Evolutionary conservation across 108 stramenopile species (phyloP), one percentile per base, ranked within the genome.

Genomic region (Aurantiochytrium sp.): DNA sequence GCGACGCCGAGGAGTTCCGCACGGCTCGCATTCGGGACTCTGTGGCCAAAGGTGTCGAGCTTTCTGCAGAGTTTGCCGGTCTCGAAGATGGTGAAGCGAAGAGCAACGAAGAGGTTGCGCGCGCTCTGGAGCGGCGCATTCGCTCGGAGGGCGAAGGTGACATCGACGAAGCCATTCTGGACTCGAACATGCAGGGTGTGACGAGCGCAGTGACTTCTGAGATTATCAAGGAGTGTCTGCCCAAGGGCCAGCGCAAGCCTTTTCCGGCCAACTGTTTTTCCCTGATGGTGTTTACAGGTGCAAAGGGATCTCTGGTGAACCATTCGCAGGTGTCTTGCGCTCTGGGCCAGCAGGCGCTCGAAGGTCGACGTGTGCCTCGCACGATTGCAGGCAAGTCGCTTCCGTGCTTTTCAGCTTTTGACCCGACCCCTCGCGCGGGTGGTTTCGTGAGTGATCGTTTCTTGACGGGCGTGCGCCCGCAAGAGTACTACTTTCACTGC

Each of bases 401-500:
- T 21, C 99, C 99, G 44, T 97, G 96, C 28, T 99, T 99, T 91
- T 95, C 96, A 44, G 95, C 98, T 14, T 99, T 96, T 91, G 98
- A 99, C 90, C 96, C 97, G 35, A 95, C 95, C 90, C 98, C 99
- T 3, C 88, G 99, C 60, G 99, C 99, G 25, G 98, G 98, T 92
- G 99, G 99, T 16, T 99, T 98, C 91, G 97, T 99, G 43, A 94
- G 97, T 53, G 99, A 99, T 92, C 93, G 99, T 4, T 99, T 99
- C 88, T 92, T 99, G 44, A 99, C 99, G 19, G 99, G 99, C 19
- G 90, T 97, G 59, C 94, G 97, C 12, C 97, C 96, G 5, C 97
- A 99, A 92, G 99, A 99, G 91, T 99, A 99, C 93, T 99, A 99
- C 93, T 99, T 99, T 90, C 99, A 99, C 91, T 99, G 98, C 90